phyloP scores from a whole-genome alignment of 495 filamentous ascomycete genomes.

The Tuber calosporum region DNA sequence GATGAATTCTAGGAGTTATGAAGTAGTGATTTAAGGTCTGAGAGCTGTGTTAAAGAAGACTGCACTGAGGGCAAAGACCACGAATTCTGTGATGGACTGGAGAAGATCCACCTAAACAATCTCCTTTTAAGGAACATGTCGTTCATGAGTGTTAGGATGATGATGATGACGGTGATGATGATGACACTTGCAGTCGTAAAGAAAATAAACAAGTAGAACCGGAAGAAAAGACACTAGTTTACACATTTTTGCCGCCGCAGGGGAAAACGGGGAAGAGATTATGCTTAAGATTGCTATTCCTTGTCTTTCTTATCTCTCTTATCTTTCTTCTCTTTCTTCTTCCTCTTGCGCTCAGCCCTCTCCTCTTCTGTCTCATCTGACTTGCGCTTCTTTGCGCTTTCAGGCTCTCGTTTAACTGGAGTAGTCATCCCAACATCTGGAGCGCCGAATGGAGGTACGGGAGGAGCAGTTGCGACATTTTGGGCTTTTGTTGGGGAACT shows the following conservation, averaged over 20 bases:
- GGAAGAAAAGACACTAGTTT: conserved; percentile 27
- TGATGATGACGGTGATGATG: background rate
- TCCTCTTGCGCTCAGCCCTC: conserved; percentile 67
- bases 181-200: background rate
- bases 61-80: background rate
- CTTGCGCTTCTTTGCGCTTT: conserved; percentile 63
- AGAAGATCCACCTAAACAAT: background rate
- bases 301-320: conserved; percentile 51
- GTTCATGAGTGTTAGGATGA: background rate
- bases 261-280: background rate
- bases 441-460: conserved; percentile 42
- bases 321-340: conserved; percentile 66
- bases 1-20: background rate
- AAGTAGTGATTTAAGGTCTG: background rate
- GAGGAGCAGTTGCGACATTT: conserved; percentile 44
- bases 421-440: conserved; percentile 45
- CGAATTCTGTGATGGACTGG: background rate
- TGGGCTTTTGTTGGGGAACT: conserved; percentile 28
- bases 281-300: conserved; percentile 10
- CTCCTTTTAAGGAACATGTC: background rate
- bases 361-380: conserved; percentile 72
- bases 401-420: conserved; percentile 45
- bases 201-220: background rate
- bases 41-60: background rate
- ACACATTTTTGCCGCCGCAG: conserved; percentile 18